These are phyloP conservation scores for Golubevia sp. DNA, from an alignment of 1,284 basidiomycete genomes.

Conservation along the genomic window DNA sequence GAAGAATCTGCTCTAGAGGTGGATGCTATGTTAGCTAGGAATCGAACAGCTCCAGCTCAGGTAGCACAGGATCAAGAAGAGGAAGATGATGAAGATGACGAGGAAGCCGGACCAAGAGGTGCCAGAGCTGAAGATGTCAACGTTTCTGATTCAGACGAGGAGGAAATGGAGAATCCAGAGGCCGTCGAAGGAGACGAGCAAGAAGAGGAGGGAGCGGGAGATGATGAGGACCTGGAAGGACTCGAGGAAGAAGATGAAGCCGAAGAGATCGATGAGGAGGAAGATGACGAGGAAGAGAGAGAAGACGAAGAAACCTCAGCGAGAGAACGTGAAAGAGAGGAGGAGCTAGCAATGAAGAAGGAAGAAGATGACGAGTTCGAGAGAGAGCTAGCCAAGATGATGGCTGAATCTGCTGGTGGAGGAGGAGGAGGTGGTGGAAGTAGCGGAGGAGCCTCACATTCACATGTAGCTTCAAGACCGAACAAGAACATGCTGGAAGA, in stretches of 20 bases:
- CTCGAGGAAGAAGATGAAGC: background rate
- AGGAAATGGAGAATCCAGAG: too few species aligned
- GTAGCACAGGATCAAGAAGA: too few species aligned
- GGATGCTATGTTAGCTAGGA: slow-evolving; percentile 27
- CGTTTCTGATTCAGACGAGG: too few species aligned
- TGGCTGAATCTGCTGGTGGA: slow-evolving; percentile 65
- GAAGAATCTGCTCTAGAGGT: slow-evolving; percentile 26
- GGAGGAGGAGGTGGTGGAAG: slow-evolving; percentile 66
- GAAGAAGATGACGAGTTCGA: slow-evolving; percentile 46
- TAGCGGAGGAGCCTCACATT: slow-evolving; percentile 2
- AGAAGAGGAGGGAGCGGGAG: too few species aligned
- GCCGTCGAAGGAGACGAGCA: too few species aligned
- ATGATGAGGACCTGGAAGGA: background rate
- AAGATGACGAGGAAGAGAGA: slow-evolving; percentile 12
- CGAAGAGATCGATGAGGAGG: background rate
- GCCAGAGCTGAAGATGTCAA: too few species aligned
- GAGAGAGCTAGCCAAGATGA: slow-evolving; percentile 32
- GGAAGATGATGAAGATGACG: too few species aligned
- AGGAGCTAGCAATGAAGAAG: slow-evolving; percentile 20
- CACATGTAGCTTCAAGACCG: background rate
- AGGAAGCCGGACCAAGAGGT: too few species aligned
- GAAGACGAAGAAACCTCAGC: slow-evolving; percentile 8
- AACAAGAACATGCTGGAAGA: slow-evolving; percentile 15
- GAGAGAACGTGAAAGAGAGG: slow-evolving; percentile 21
- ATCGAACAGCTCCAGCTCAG: too few species aligned